Evolutionary conservation across 179 eudicot genomes (phyloP), one percentile per base, ranked within the genome.

Genomic region (Patellifolia procumbens): DNA sequence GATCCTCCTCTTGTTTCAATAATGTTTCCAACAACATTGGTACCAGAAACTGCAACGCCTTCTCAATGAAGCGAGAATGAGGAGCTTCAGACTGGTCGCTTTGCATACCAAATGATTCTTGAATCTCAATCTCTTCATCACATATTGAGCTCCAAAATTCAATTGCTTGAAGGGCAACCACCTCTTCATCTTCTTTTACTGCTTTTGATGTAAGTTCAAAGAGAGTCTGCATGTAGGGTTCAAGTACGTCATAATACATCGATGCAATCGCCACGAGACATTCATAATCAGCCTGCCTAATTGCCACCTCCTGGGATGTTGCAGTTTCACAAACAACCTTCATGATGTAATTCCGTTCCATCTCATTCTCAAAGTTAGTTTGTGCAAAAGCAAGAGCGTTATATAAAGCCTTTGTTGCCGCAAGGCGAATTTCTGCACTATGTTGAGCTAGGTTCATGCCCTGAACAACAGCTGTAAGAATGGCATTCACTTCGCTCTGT

Each of bases 121-220:
- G 90, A 84, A 86, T 79, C 49, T 94, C 97, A 24, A 92, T 87
- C 81, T 94, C 98, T 76, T 88, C 98, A 78, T 94, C 98, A 74
- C 98, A 94, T 28, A 94, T 94, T 28, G 98, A 90, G 85, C 98
- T 94, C 98, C 98, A 94, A 72, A 94, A 92, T 74, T 92, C 98
- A 67, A 94, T 84, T 8, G 98, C 98, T 79, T 94, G 98, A 56
- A 94, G 96, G 29, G 97, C 97, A 80, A 88, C 98, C 46, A 87
- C 83, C 74, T 94, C 98, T 81, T 89, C 90, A 74, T 94, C 98
- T 39, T 79, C 92, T 81, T 79, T 89, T 4, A 94, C 93, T 22
- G 97, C 97, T 79, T 84, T 86, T 39, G 97, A 85, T 2, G 97
- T 92, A 60, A 94, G 90, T 67, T 86, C 87, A 82, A 90, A 94